Percentiles rank a stretch among this genome's conserved stretches.
Conservation (phyloP, 1,284 basidiomycete species). For the Dichomitus squalens region DNA sequence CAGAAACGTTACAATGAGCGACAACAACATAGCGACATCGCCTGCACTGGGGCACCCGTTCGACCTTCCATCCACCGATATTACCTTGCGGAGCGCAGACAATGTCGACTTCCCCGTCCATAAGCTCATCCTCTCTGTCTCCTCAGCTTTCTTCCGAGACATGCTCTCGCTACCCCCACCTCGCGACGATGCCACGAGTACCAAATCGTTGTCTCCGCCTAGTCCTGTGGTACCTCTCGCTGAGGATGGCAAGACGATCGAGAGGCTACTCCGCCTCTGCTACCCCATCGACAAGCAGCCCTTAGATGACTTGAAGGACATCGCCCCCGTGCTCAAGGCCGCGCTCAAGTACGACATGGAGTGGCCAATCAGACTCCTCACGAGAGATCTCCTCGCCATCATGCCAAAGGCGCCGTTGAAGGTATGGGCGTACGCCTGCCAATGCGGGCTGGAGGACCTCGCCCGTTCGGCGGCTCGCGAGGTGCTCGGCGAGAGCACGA, state of each 20-base stretch:
- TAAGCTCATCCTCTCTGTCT: too few relatives aligned
- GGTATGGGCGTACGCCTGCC: constrained; percentile 17
- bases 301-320: constrained; percentile 6
- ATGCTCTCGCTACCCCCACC: too few relatives aligned
- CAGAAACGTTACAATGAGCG: too few relatives aligned
- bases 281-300: constrained; percentile 35
- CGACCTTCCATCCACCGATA: too few relatives aligned
- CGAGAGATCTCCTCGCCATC: constrained; percentile 3
- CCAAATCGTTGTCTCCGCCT: too few relatives aligned
- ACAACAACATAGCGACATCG: too few relatives aligned
- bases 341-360: constrained; percentile 26
- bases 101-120: too few relatives aligned
- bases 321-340: constrained; percentile 11
- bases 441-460: constrained; percentile 3
- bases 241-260: constrained; percentile 37
- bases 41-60: too few relatives aligned
- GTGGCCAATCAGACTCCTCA: constrained; percentile 9
- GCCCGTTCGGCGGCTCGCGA: constrained; percentile 4
- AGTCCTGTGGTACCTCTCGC: constrained; percentile 29
- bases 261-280: constrained; percentile 39
- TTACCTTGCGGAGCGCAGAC: too few relatives aligned
- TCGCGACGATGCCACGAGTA: too few relatives aligned
- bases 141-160: too few relatives aligned
- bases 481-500: background rate
- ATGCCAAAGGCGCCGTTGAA: constrained; percentile 2